Percentiles rank a stretch among this genome's conserved stretches.
phyloP scores from a whole-genome alignment of 306 rosid genomes.

The Castanea mollissima region DNA sequence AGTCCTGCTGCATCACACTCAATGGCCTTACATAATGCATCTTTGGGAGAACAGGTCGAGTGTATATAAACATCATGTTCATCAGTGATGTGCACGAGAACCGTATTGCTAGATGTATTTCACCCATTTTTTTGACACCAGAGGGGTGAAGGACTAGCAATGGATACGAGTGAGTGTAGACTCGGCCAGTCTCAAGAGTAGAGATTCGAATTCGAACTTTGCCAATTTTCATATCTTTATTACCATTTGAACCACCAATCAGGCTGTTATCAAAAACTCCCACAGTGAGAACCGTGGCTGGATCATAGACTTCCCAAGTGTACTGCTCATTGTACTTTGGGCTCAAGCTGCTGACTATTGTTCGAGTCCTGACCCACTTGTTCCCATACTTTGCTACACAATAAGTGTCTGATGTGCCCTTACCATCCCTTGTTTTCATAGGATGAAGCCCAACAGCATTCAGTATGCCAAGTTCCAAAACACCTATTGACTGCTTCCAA shows the following conservation, averaged over 20 bases:
- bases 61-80: constrained; percentile 60
- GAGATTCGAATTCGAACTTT: constrained; percentile 91
- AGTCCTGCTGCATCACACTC: constrained; percentile 66
- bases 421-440: constrained; percentile 65
- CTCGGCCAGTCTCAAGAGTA: constrained; percentile 71
- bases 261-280: constrained; percentile 81
- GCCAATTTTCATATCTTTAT: constrained; percentile 59
- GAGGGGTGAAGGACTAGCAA: constrained; percentile 65
- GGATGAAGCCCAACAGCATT: constrained; percentile 66
- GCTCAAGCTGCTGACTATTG: constrained; percentile 53
- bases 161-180: constrained; percentile 80
- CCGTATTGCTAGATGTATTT: constrained; percentile 83
- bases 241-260: constrained; percentile 47
- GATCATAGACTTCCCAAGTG: constrained; percentile 92
- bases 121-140: constrained; percentile 92
- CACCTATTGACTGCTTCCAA: constrained; percentile 77
- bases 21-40: constrained; percentile 85
- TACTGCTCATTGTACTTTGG: constrained; percentile 91
- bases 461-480: constrained; percentile 83
- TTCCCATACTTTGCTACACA: constrained; percentile 93
- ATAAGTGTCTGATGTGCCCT: constrained; percentile 65
- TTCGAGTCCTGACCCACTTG: constrained; percentile 94
- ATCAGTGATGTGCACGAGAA: constrained; percentile 62
- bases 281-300: constrained; percentile 81
- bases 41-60: constrained; percentile 81